Evolutionary conservation across 164 flowering plant species (phyloP).

Genomic region (Vitis cinerea): DNA sequence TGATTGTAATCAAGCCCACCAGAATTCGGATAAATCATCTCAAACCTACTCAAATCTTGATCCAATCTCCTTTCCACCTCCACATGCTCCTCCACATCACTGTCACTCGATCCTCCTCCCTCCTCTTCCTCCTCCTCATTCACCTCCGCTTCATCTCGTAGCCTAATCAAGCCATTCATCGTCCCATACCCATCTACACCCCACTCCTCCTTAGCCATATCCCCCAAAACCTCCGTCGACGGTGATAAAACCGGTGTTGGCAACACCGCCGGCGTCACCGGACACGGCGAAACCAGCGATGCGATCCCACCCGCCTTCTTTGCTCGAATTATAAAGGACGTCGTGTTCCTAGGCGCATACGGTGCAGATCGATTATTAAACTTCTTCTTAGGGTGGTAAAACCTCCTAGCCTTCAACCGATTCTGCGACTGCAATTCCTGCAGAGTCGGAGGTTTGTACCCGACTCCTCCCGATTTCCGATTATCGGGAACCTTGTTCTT

Average conservation of each 20-base stretch:
- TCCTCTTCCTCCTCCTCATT: conserved; percentile 70
- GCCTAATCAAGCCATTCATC: conserved; percentile 90
- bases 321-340: conserved; percentile 73
- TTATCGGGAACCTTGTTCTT: conserved; percentile 43
- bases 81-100: conserved; percentile 93
- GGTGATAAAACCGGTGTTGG: conserved; percentile 89
- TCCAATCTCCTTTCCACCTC: conserved; percentile 96
- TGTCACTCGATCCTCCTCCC: conserved; percentile 79
- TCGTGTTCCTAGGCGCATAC: conserved; percentile 82
- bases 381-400: conserved; percentile 68
- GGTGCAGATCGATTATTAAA: conserved; percentile 64
- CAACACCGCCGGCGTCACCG: conserved; percentile 76
- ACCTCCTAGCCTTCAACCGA: conserved; percentile 63
- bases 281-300: conserved; percentile 73
- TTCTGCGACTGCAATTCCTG: conserved; percentile 72
- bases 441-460: conserved; percentile 70
- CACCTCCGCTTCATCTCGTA: conserved; percentile 50
- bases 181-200: conserved; percentile 98
- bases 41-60: conserved; percentile 93
- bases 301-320: conserved; percentile 85
- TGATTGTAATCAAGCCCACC: conserved; percentile 46
- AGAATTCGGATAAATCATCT: conserved; percentile 78
- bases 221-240: conserved; percentile 77
- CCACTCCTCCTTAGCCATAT: conserved; percentile 96
- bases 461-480: conserved; percentile 18